These are phyloP conservation scores for Knufia fluminis DNA, from an alignment of 2,329 filamentous ascomycete genomes.

Conservation along the genomic window DNA sequence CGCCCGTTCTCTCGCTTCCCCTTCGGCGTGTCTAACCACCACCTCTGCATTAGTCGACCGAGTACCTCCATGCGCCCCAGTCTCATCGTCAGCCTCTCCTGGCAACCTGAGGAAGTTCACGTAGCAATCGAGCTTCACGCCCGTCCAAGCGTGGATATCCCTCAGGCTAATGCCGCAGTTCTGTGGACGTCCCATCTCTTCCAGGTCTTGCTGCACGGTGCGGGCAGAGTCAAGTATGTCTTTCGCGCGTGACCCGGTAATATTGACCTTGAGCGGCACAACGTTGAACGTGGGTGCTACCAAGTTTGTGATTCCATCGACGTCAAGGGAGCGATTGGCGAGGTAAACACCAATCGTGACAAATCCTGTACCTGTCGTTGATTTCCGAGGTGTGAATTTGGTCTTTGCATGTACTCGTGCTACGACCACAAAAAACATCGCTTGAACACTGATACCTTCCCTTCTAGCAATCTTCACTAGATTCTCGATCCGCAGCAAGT, in stretches of 20 bases:
- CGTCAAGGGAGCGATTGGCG: conserved; percentile 58
- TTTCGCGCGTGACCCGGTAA: conserved; percentile 21
- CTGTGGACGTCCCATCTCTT: conserved; percentile 46
- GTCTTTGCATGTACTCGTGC: conserved; percentile 40
- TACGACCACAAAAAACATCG: conserved; percentile 65
- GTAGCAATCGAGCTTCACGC: conserved; percentile 59
- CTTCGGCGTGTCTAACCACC: conserved; percentile 1
- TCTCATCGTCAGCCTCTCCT: conserved; percentile 24
- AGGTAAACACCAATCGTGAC: conserved; percentile 64
- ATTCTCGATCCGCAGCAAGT: conserved; percentile 32
- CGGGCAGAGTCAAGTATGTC: conserved; percentile 45
- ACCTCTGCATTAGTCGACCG: conserved; percentile 2
- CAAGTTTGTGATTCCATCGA: conserved; percentile 42
- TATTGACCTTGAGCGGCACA: conserved; percentile 56
- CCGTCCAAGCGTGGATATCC: conserved; percentile 69
- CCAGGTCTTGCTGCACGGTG: conserved; percentile 59
- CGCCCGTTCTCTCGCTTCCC: not conserved
- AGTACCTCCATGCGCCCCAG: not conserved
- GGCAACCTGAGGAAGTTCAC: conserved; percentile 69
- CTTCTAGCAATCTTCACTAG: conserved; percentile 35
- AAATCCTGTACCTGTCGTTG: not conserved
- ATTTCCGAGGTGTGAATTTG: not conserved
- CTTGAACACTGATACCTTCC: conserved; percentile 58
- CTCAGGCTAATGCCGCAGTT: conserved; percentile 55
- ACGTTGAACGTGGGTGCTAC: conserved; percentile 68